Evolutionary conservation across 805 yeast genomes (phyloP), one percentile per base, ranked within the genome.

Genomic region (Wickerhamiella sergipiensis): DNA sequence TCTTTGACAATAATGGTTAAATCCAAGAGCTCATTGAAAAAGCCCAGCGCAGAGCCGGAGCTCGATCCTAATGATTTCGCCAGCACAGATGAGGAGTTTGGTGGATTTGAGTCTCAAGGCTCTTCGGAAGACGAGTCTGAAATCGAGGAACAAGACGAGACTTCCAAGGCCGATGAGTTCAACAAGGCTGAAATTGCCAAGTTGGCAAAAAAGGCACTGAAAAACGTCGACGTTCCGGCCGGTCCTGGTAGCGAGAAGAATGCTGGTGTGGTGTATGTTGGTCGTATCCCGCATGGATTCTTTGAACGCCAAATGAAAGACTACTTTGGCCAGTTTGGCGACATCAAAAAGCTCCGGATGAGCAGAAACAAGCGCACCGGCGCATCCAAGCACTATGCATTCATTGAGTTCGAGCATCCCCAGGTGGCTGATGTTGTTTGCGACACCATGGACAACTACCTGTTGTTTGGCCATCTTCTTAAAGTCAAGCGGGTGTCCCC

Each of bases 381-480:
- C 45, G 79, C 81, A 50, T 81, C 95, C 15, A 89, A 87, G 69
- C 97, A 88, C 65, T 90, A 80, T 66, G 97, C 88, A 6, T 90
- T 86, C 66, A 71, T 92, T 45, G 96, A 92, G 68, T 92, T 90
- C 62, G 77, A 75, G 43, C 74, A 79, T 50, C 63, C 66, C 39
- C 85, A 81, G 46, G 94, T 84, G 51, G 97, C 97, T 45, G 76
- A 79, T 58, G 74, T 88, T 54, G 98, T 96, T 2, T 85, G 84
- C 54, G 97, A 92, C 57, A 81, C 97, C 45, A 92, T 92, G 98
- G 82, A 92, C 68, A 92, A 92, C 69, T 92, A 92, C 62, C 74
- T 92, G 55, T 64, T 92, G 45, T 81, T 85, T 70, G 94, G 94
- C 6, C 97, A 90, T 67, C 76, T 89, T 55, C 71, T 92, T 59